A percentile compares a stretch with the other conserved stretches of the same genome.
Evolutionary conservation across 2,329 filamentous ascomycete species (phyloP).

Genomic region (Phoma herbarum): DNA sequence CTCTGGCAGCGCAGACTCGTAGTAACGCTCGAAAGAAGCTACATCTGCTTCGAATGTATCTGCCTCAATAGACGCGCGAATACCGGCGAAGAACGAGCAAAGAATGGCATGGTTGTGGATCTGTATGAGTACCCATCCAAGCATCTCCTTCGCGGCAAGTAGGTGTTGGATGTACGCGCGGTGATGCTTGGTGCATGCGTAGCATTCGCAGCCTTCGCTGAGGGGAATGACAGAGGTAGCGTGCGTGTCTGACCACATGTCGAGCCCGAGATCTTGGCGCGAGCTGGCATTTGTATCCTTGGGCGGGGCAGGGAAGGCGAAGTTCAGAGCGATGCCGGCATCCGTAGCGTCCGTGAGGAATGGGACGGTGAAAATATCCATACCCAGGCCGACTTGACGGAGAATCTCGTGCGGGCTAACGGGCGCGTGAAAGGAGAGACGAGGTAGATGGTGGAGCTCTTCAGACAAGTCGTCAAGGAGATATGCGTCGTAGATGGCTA

Average conservation of each 20-base stretch:
- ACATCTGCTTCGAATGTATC: conserved; percentile 65
- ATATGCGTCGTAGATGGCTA: conserved; percentile 81
- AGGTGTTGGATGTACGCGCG: conserved; percentile 88
- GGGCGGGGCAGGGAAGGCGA: conserved; percentile 69
- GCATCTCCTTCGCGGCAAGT: conserved; percentile 91
- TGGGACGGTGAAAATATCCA: conserved; percentile 80
- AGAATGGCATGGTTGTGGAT: conserved; percentile 86
- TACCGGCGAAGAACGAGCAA: conserved; percentile 73
- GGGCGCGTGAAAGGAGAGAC: conserved; percentile 76
- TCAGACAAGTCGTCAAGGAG: conserved; percentile 73
- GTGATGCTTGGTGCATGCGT: conserved; percentile 84
- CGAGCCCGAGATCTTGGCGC: conserved; percentile 67
- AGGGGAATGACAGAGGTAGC: conserved; percentile 71
- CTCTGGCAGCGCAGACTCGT: conserved; percentile 75
- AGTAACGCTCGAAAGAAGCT: conserved; percentile 69
- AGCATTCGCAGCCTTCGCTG: conserved; percentile 73
- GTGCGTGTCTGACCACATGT: conserved; percentile 76
- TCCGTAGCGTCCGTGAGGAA: conserved; percentile 81
- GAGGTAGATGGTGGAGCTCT: conserved; percentile 70
- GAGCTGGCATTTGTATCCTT: conserved; percentile 22
- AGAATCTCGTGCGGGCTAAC: conserved; percentile 79
- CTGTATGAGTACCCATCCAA: conserved; percentile 91
- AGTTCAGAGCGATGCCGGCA: conserved; percentile 82
- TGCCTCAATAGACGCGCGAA: conserved; percentile 70
- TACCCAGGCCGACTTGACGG: conserved; percentile 75